These are phyloP conservation scores for Pelargonium nanum DNA, from an alignment of 345 rosid genomes.

Conservation along the genomic window DNA sequence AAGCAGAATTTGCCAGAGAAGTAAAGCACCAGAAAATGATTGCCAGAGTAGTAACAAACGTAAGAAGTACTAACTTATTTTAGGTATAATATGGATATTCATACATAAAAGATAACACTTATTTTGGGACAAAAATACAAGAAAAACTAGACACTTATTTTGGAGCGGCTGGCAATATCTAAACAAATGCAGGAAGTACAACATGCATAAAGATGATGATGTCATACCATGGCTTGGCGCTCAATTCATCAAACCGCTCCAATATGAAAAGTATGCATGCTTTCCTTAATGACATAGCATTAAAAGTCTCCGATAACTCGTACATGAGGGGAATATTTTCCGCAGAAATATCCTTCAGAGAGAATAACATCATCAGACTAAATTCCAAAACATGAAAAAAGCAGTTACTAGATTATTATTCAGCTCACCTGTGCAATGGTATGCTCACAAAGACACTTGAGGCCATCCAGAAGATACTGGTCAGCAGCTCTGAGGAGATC, in stretches of 20 bases:
- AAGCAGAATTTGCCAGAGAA: neutral
- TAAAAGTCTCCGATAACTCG: constrained; percentile 55
- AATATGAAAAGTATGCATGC: constrained; percentile 57
- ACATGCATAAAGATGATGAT: neutral
- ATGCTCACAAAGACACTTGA: constrained; percentile 61
- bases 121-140: too few species aligned
- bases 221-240: constrained; percentile 5
- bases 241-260: constrained; percentile 41
- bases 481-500: constrained; percentile 77
- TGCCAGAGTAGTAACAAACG: too few species aligned
- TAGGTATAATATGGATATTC: too few species aligned
- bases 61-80: too few species aligned
- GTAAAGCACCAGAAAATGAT: neutral
- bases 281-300: constrained; percentile 44
- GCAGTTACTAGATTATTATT: neutral
- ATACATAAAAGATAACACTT: too few species aligned
- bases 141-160: too few species aligned
- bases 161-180: too few species aligned
- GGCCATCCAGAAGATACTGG: constrained; percentile 65
- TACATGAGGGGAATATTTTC: constrained; percentile 53
- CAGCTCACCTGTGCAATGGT: constrained; percentile 53
- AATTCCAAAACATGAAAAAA: neutral
- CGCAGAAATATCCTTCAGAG: constrained; percentile 36
- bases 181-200: neutral
- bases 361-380: neutral